These are phyloP conservation scores for Tolypocladium sp. DNA, from an alignment of 2,329 filamentous ascomycete genomes.

Conservation along the genomic window DNA sequence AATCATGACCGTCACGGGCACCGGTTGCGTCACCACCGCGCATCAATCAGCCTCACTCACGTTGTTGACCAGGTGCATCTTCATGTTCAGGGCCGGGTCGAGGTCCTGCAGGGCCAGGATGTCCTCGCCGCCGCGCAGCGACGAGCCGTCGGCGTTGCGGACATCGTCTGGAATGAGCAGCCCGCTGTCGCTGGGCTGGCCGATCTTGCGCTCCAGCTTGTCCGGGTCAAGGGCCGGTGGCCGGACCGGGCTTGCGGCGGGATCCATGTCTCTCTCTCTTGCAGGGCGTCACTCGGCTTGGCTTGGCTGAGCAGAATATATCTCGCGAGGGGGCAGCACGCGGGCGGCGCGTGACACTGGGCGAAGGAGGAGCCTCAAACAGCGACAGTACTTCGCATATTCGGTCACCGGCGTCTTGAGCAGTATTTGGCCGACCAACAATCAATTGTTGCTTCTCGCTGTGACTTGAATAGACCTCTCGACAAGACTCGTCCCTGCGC, in stretches of 20 bases:
- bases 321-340: background rate
- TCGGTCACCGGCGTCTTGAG: background rate
- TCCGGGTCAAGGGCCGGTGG: slow-evolving; percentile 1
- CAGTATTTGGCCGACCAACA: background rate
- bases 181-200: background rate
- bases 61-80: slow-evolving; percentile 63
- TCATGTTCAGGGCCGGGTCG: slow-evolving; percentile 53
- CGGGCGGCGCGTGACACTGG: background rate
- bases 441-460: background rate
- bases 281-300: background rate
- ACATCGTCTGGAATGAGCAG: slow-evolving; percentile 1
- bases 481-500: background rate
- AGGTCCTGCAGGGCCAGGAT: slow-evolving; percentile 47
- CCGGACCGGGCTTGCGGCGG: background rate
- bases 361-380: background rate
- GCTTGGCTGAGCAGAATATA: background rate
- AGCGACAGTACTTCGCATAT: background rate
- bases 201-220: slow-evolving; percentile 7
- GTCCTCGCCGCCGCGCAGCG: slow-evolving; percentile 28
- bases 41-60: slow-evolving; percentile 27
- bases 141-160: slow-evolving; percentile 10
- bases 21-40: background rate
- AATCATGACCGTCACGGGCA: background rate
- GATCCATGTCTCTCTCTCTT: background rate
- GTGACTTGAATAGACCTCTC: background rate